phyloP scores from a whole-genome alignment of 345 rosid genomes.

The Excoecaria cochinchinensis region DNA sequence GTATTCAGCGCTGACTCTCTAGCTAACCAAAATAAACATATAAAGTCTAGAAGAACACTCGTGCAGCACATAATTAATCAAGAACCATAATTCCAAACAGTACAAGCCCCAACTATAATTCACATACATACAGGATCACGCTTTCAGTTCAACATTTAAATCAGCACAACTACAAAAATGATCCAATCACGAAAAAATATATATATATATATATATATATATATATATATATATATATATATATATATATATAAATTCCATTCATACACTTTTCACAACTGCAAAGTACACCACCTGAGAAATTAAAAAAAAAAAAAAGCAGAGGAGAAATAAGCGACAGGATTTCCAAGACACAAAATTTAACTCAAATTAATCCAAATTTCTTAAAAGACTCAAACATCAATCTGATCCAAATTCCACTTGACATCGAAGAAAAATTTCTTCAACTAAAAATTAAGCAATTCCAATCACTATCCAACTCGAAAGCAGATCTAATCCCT shows the following conservation, averaged over 20 bases:
- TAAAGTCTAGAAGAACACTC: neutral
- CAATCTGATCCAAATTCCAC: neutral
- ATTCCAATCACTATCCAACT: neutral
- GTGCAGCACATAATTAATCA: neutral
- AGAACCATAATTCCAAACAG: neutral
- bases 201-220: too few relatives aligned
- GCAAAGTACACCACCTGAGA: neutral
- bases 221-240: too few relatives aligned
- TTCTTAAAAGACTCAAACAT: neutral
- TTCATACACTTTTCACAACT: neutral
- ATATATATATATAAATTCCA: neutral
- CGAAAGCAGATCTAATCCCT: constrained; percentile 2
- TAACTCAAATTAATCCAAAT: constrained; percentile 2
- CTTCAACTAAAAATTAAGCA: neutral
- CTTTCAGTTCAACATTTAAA: neutral
- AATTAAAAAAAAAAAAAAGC: neutral
- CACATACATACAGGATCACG: neutral
- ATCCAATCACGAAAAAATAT: constrained; percentile 2
- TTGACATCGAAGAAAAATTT: neutral
- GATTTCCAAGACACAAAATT: neutral
- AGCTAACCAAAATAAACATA: constrained; percentile 1
- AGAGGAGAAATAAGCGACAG: neutral
- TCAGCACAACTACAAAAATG: neutral
- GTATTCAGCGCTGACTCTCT: neutral
- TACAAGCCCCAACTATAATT: neutral